A percentile compares a stretch with the other conserved stretches of the same genome.
Conservation (phyloP, 352 stramenopile species). For the Phytophthora pini region DNA sequence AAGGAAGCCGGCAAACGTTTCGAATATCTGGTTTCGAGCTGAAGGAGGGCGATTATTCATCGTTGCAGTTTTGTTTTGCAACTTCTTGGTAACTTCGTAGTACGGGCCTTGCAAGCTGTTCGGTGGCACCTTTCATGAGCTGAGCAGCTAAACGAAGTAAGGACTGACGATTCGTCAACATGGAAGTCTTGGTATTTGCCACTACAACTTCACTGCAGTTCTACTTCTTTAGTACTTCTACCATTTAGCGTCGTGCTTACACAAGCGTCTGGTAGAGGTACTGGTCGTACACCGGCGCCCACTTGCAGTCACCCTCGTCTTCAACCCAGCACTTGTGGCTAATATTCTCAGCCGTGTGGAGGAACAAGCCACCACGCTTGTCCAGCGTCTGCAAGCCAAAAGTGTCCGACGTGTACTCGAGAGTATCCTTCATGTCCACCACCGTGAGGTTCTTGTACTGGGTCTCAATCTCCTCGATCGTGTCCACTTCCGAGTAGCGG, state of each 20-base stretch:
- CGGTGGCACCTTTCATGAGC: too few relatives aligned
- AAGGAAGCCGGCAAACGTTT: too few relatives aligned
- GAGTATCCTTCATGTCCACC: slow-evolving; percentile 35
- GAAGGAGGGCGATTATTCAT: too few relatives aligned
- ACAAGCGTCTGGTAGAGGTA: slow-evolving; percentile 33
- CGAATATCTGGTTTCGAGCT: too few relatives aligned
- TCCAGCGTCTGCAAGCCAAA: slow-evolving; percentile 50
- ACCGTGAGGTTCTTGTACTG: slow-evolving; percentile 31
- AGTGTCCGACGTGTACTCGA: slow-evolving; percentile 47
- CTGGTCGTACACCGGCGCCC: slow-evolving; percentile 31
- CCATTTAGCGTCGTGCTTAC: neutral
- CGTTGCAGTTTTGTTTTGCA: too few relatives aligned
- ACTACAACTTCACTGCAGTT: too few relatives aligned
- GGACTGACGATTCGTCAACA: too few relatives aligned
- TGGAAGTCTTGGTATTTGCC: too few relatives aligned
- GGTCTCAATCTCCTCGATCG: slow-evolving; percentile 25
- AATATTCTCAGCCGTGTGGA: slow-evolving; percentile 33
- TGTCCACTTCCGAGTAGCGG: slow-evolving; percentile 3
- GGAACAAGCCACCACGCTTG: slow-evolving; percentile 26
- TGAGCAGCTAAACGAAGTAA: too few relatives aligned
- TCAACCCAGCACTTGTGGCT: slow-evolving; percentile 43
- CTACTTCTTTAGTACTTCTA: too few relatives aligned
- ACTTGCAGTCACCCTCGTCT: slow-evolving; percentile 27
- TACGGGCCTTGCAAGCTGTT: too few relatives aligned
- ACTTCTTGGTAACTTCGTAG: too few relatives aligned